Base-by-base conservation (phyloP, 2,329 filamentous ascomycete species). In the Cladosporium sp. region DNA sequence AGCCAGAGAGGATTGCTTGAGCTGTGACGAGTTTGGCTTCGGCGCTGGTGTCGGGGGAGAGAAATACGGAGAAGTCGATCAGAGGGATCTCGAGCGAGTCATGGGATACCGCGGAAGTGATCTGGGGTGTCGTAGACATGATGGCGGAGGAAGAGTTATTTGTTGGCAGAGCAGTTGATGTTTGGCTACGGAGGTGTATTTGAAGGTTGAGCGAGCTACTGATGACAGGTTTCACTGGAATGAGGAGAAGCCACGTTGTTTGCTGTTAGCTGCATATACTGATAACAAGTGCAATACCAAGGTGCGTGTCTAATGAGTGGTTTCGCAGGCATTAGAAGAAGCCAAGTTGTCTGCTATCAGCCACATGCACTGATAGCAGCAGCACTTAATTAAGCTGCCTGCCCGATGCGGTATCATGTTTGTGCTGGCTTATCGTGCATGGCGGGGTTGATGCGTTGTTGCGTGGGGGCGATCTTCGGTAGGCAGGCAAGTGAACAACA, bases 11-110 rank as follows among this genome's bases (percentile, higher is more conserved):
- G 58, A 95, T 83, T 35, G 85, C 80, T 47, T 81, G 69, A 18
- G 89, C 90, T 1, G 86, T 66, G 6, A 54, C 52, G 11, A 51
- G 52, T 32, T 57, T 59, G 4, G 57, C 58, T 8, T 51, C 41
- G 22, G 32, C 8, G 20, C 40, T 9, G 9, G 39, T 38, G 18
- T 47, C 43, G 3, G 49, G 41, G 51, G 75, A 67, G 29, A 86
- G 77, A 67, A 91, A 92, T 41, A 76, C 74, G 15, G 78, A 80
- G 66, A 92, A 89, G 74, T 92, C 82, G 64, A 89, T 86, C 55
- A 88, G 75, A 9, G 62, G 62, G 25, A 65, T 65, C 25, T 58
- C 54, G 12, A 50, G 35, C 20, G 47, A 36, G 32, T 42, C 39
- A 39, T 42, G 40, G 0, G 39, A 42, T 16, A 43, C 47, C 15